Evolutionary conservation across 805 yeast genomes (phyloP).

Genomic region (Debaryomyces castellii): DNA sequence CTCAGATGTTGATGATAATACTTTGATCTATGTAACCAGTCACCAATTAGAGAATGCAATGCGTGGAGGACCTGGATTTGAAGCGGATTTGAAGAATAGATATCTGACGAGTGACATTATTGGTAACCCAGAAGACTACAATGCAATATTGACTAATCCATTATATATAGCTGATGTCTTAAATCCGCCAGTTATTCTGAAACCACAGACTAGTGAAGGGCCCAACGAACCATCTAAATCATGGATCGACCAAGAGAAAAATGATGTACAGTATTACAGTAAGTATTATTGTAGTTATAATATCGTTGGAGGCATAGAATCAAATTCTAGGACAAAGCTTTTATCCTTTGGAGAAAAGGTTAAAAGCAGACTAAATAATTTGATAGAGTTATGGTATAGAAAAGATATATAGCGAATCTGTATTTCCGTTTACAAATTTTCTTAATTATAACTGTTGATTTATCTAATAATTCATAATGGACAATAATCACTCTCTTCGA

Average conservation of each 20-base stretch:
- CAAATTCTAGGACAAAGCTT: conserved; percentile 17
- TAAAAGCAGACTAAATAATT: conserved; percentile 12
- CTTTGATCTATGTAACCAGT: conserved; percentile 29
- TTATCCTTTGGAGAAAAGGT: conserved; percentile 12
- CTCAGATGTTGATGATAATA: conserved; percentile 20
- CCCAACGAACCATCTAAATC: conserved; percentile 26
- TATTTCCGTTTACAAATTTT: too few species aligned
- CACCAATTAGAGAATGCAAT: conserved; percentile 35
- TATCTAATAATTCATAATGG: too few species aligned
- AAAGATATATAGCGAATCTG: not conserved
- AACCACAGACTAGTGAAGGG: conserved; percentile 13
- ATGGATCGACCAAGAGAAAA: conserved; percentile 20
- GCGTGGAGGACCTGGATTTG: conserved; percentile 10
- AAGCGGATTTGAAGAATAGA: conserved; percentile 1
- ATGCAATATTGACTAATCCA: conserved; percentile 19
- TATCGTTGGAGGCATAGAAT: conserved; percentile 23
- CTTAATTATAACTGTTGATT: too few species aligned
- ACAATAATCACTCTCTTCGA: too few species aligned
- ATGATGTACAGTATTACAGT: conserved; percentile 14
- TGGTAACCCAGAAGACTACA: conserved; percentile 2
- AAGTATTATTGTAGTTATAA: conserved; percentile 36
- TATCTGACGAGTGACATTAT: not conserved
- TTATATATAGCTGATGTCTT: conserved; percentile 21
- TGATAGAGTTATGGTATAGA: conserved; percentile 27
- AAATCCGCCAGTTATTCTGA: conserved; percentile 21